Conservation (phyloP, 805 yeast species). For the Zygosaccharomyces gambellarensis region DNA sequence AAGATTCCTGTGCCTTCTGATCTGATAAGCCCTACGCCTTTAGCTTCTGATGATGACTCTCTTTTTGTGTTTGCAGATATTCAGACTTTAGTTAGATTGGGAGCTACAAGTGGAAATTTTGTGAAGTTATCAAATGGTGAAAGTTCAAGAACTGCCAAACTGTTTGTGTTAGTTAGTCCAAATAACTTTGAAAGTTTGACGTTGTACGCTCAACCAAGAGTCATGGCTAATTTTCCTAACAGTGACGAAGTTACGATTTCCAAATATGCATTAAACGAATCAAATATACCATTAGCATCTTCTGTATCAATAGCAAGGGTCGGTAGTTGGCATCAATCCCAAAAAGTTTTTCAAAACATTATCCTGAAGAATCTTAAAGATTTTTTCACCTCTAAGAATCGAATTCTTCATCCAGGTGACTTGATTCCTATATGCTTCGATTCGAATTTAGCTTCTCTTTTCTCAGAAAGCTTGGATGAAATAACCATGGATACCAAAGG, state of each 20-base stretch:
- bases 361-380: slow-evolving; percentile 55
- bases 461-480: slow-evolving; percentile 9
- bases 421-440: slow-evolving; percentile 76
- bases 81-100: slow-evolving; percentile 16
- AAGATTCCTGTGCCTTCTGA: slow-evolving; percentile 14
- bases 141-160: slow-evolving; percentile 11
- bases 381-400: slow-evolving; percentile 51
- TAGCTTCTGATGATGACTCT: slow-evolving; percentile 24
- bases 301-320: slow-evolving; percentile 27
- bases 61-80: slow-evolving; percentile 25
- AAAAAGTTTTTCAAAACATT: slow-evolving; percentile 26
- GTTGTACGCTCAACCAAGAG: slow-evolving; percentile 26
- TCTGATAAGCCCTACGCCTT: slow-evolving; percentile 12
- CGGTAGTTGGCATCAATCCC: slow-evolving; percentile 28
- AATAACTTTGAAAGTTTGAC: slow-evolving; percentile 12
- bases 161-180: slow-evolving; percentile 26
- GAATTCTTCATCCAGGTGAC: slow-evolving; percentile 63
- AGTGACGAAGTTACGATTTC: slow-evolving; percentile 7
- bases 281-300: slow-evolving; percentile 19
- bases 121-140: slow-evolving; percentile 12
- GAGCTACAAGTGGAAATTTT: slow-evolving; percentile 24
- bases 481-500: slow-evolving; percentile 34
- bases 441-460: slow-evolving; percentile 18
- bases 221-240: slow-evolving; percentile 19
- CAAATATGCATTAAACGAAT: slow-evolving; percentile 3